A percentile compares a stretch with the other conserved stretches of the same genome.
These are phyloP conservation scores for Heimioporus sp. DNA, from an alignment of 768 basidiomycete species.

Conservation along the genomic window DNA sequence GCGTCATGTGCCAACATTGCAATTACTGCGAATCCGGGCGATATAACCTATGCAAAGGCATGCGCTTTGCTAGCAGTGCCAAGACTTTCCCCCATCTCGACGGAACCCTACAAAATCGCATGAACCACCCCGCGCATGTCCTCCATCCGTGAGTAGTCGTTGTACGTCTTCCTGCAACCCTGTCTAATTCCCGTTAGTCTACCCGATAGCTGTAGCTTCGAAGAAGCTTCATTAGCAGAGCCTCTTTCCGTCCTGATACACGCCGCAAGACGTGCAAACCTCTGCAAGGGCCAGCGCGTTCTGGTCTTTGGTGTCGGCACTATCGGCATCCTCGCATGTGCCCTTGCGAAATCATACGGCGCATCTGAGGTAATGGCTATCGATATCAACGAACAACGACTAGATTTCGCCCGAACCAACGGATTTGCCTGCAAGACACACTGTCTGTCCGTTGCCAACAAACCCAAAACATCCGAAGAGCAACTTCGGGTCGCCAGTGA, in stretches of 20 bases:
- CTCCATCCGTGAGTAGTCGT: conserved; percentile 74
- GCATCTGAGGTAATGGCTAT: conserved; percentile 71
- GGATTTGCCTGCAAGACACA: conserved; percentile 78
- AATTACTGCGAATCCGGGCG: conserved; percentile 67
- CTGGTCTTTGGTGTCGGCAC: conserved; percentile 92
- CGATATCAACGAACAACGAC: conserved; percentile 82
- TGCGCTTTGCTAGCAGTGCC: conserved; percentile 89
- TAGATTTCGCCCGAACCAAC: conserved; percentile 72
- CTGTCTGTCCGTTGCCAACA: conserved; percentile 54
- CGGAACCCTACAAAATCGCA: conserved; percentile 82
- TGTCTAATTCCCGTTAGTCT: conserved; percentile 46
- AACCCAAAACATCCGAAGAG: conserved; percentile 53
- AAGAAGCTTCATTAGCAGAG: conserved; percentile 87
- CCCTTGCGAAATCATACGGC: conserved; percentile 70
- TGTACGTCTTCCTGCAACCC: not conserved
- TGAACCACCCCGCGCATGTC: conserved; percentile 87
- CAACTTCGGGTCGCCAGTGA: conserved; percentile 61
- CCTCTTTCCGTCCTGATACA: conserved; percentile 89
- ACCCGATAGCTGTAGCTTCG: conserved; percentile 72
- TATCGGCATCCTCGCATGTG: conserved; percentile 88
- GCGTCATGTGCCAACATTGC: conserved; percentile 82
- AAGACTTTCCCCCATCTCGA: conserved; percentile 92
- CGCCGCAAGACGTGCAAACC: conserved; percentile 46
- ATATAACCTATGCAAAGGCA: conserved; percentile 89
- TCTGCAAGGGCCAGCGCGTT: conserved; percentile 58